These are phyloP conservation scores for Pleomassaria siparia DNA, from an alignment of 2,329 filamentous ascomycete species.

Conservation along the genomic window DNA sequence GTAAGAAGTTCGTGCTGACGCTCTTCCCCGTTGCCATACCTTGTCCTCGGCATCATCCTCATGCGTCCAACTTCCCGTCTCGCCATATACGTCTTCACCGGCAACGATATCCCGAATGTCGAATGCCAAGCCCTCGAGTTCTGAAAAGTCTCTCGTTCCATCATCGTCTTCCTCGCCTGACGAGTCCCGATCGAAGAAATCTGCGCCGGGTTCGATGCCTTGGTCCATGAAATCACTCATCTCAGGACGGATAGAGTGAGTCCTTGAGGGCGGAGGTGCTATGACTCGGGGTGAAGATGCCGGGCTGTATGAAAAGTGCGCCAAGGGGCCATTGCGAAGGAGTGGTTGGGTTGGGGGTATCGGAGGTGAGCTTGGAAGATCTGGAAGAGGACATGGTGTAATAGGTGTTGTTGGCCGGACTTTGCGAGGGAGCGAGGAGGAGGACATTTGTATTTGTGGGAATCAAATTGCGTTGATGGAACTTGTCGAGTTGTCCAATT, in stretches of 20 bases:
- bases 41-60: slow-evolving; percentile 10
- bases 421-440: neutral
- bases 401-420: slow-evolving; percentile 5
- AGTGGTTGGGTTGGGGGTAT: slow-evolving; percentile 22
- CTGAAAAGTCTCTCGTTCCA: slow-evolving; percentile 10
- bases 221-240: slow-evolving; percentile 15
- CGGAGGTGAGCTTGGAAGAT: slow-evolving; percentile 8
- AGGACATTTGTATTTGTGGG: too few relatives aligned
- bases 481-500: too few relatives aligned
- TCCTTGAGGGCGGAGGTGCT: slow-evolving; percentile 19
- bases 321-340: slow-evolving; percentile 26
- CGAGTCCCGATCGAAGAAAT: slow-evolving; percentile 33
- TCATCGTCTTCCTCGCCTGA: slow-evolving; percentile 18
- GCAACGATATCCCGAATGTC: neutral
- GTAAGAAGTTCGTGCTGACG: neutral
- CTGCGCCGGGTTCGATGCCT: slow-evolving; percentile 19
- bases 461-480: too few relatives aligned
- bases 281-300: slow-evolving; percentile 33
- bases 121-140: slow-evolving; percentile 6
- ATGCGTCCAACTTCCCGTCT: slow-evolving; percentile 6
- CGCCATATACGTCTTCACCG: neutral
- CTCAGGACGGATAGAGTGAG: slow-evolving; percentile 24
- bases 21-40: slow-evolving; percentile 4
- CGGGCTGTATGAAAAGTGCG: slow-evolving; percentile 30
- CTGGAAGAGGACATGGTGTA: slow-evolving; percentile 5